Conservation (phyloP, 176 grass and related monocot species). For the Cenchrus americanus region DNA sequence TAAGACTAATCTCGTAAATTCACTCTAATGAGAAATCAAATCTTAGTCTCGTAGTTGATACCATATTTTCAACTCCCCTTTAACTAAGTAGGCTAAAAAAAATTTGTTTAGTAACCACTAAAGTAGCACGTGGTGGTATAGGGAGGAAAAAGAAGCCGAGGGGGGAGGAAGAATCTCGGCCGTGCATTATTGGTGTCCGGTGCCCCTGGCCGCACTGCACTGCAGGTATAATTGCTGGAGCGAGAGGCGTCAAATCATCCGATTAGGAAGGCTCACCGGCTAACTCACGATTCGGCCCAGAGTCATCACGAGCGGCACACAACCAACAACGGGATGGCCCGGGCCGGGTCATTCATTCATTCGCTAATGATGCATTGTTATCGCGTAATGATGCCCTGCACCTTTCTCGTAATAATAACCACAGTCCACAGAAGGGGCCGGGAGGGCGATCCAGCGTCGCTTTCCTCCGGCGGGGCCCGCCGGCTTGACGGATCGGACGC, state of each 20-base stretch:
- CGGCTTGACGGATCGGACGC: background rate
- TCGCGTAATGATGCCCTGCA: background rate
- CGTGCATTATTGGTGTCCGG: constrained; percentile 14
- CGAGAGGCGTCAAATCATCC: background rate
- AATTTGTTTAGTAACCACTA: too few species aligned
- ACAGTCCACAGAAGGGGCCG: background rate
- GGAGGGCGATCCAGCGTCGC: background rate
- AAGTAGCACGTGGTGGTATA: too few species aligned
- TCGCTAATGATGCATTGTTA: background rate
- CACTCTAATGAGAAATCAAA: too few species aligned
- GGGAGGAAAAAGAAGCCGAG: too few species aligned
- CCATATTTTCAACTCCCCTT: too few species aligned
- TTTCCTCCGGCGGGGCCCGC: constrained; percentile 27
- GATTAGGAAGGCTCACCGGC: constrained; percentile 23
- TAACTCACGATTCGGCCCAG: background rate
- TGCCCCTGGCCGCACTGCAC: background rate
- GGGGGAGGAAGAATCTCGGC: constrained; percentile 13
- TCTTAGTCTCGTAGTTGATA: too few species aligned
- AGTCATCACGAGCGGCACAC: background rate
- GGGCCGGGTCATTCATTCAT: background rate
- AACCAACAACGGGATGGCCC: background rate
- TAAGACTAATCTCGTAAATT: too few species aligned
- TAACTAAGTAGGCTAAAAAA: too few species aligned
- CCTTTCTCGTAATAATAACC: background rate
- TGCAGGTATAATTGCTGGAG: background rate